Base-by-base conservation (phyloP, 2,329 filamentous ascomycete genomes). In the Cadophora gregata region DNA sequence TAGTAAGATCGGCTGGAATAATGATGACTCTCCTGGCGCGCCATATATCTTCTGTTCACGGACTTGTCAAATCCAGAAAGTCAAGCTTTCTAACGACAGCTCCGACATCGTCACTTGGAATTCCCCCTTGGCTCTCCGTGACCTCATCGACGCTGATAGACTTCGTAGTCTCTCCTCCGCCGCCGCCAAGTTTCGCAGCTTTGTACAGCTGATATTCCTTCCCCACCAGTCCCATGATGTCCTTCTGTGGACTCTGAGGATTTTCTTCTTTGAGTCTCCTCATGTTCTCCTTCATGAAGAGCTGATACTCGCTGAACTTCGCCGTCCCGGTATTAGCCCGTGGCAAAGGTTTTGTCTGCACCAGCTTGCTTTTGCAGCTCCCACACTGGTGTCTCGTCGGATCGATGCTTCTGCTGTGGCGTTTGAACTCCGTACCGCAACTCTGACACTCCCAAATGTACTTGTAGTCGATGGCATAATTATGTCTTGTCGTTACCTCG, bases 381-480 rank as follows among this genome's bases (percentile, higher is more conserved):
- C 93, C 93, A 77, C 95, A 98, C 0, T 87, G 85, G 73, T 93
- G 89, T 58, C 87, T 85, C 33, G 77, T 76, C 0, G 90, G 84
- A 77, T 97, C 88, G 71, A 98, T 92, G 76, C 92, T 96, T 79
- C 90, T 93, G 19, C 90, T 93, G 78, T 98, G 95, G 4, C 95
- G 84, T 75, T 93, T 92, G 77, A 91, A 96, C 76, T 92, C 89
- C 36, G 85, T 80, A 0, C 82, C 85, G 76, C 96, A 98, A 3
- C 75, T 80, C 21, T 72, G 80, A 77, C 95, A 98, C 50, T 85
- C 82, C 95, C 96, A 98, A 24, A 94, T 80, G 76, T 95, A 99
- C 80, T 95, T 96, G 81, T 93, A 97, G 72, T 94, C 90, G 74
- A 98, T 98, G 59, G 90, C 86, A 78, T 97, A 99, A 36, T 83